A percentile compares a stretch with the other conserved stretches of the same genome.
These are phyloP conservation scores for Ceratocystis destructans DNA, from an alignment of 2,329 filamentous ascomycete species.

Conservation along the genomic window DNA sequence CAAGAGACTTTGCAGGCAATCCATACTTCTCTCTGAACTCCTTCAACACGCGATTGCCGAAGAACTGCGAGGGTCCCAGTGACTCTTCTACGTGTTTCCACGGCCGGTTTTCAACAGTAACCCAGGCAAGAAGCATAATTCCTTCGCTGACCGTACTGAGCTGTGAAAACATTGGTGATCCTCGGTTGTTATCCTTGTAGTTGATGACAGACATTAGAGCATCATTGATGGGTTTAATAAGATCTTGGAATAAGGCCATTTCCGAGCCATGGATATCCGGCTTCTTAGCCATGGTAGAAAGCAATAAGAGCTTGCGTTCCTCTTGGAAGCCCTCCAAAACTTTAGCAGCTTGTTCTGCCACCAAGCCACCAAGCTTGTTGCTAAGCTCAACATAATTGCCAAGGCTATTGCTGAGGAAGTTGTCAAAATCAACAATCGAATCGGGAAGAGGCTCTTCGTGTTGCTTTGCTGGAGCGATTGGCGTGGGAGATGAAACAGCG, in stretches of 20 bases:
- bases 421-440: constrained; percentile 78
- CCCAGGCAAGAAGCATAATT: constrained; percentile 81
- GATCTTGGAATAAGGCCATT: constrained; percentile 54
- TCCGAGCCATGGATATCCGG: constrained; percentile 53
- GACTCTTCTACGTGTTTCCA: constrained; percentile 75
- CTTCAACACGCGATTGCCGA: constrained; percentile 85
- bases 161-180: constrained; percentile 62
- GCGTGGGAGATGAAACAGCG: constrained; percentile 25
- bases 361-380: constrained; percentile 59
- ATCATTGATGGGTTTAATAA: constrained; percentile 77
- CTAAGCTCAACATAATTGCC: constrained; percentile 67
- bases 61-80: constrained; percentile 76
- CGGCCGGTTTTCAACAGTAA: constrained; percentile 69
- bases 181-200: constrained; percentile 69
- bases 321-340: constrained; percentile 58
- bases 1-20: no score
- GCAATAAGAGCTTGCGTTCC: constrained; percentile 75
- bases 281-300: constrained; percentile 85
- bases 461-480: constrained; percentile 30
- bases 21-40: constrained; percentile 61
- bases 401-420: constrained; percentile 58
- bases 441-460: constrained; percentile 51
- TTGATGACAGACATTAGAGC: constrained; percentile 65
- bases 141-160: constrained; percentile 80
- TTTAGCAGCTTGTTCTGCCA: constrained; percentile 59